A percentile compares a stretch with the other conserved stretches of the same genome.
phyloP scores from a whole-genome alignment of 768 basidiomycete genomes.

The Collybia nuda region DNA sequence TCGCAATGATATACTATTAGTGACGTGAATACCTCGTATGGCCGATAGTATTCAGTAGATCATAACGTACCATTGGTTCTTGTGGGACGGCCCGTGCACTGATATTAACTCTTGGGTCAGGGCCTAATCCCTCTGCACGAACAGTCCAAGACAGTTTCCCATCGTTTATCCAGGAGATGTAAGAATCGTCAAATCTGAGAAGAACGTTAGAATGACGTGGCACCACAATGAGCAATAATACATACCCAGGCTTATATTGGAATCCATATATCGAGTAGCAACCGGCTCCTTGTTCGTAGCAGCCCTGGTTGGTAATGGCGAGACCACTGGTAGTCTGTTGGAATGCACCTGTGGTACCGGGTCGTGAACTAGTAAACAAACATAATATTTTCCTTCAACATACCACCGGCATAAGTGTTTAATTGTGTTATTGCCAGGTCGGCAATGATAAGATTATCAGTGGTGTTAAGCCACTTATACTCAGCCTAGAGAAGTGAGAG shows the following conservation, averaged over 20 bases:
- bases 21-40: background rate
- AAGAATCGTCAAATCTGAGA: conserved; percentile 40
- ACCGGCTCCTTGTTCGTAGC: conserved; percentile 49
- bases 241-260: conserved; percentile 52
- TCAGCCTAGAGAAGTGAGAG: conserved; percentile 42
- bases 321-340: conserved; percentile 78
- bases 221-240: conserved; percentile 21
- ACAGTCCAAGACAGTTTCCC: conserved; percentile 54
- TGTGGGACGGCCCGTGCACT: conserved; percentile 57
- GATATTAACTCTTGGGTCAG: conserved; percentile 54
- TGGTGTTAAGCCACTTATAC: conserved; percentile 56
- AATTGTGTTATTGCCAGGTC: conserved; percentile 44
- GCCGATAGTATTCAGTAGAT: background rate
- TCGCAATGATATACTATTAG: conserved; percentile 63
- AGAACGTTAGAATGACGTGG: conserved; percentile 16
- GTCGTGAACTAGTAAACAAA: conserved; percentile 25
- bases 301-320: conserved; percentile 56
- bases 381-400: conserved; percentile 31
- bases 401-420: conserved; percentile 65
- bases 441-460: conserved; percentile 46
- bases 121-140: conserved; percentile 42
- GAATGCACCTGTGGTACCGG: conserved; percentile 39
- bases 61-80: conserved; percentile 64
- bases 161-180: conserved; percentile 66
- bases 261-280: conserved; percentile 39